Base-by-base conservation (phyloP, 78 protist genomes). In the Creolimax fragrantissima region DNA sequence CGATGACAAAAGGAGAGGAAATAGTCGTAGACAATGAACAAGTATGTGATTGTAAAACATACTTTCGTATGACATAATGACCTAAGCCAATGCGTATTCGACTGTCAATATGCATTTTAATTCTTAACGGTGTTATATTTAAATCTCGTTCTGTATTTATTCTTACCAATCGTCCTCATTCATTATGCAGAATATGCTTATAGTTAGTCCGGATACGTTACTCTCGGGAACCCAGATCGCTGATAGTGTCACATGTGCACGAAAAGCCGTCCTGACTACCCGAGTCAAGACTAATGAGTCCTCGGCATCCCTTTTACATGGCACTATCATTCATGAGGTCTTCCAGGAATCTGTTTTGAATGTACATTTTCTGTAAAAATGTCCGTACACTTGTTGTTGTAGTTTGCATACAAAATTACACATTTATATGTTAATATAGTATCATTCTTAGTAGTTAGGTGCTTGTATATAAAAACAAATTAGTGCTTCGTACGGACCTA, bases 181-280 rank as follows among this genome's bases (percentile, higher is more conserved):
- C 41, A 6, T 41, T 24, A 6, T 41, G 5, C 2, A 83, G 86
- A 83, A 83, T 89, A 2, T 43, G 39, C 84, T 89, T 11, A 41
- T 93, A 5, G 94, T 89, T 47, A 44, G 24, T 11, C 95, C 95
- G 2, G 91, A 93, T 45, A 2, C 2, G 3, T 81, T 93, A 42
- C 32, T 93, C n/a, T 45, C 95, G 3, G 83, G 58, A 84, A 90
- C 95, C 41, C 90, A 81, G 7, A 45, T 93, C n/a, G 92, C 91
- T 42, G 88, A 45, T 4, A 2, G 43, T 35, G 24, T 90, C 88
- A 1, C 2, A 2, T 93, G 95, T 47, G 3, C 2, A 3, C 95
- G 95, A 83, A 35, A 45, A 5, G 81, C 58, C 6, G 93, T 93
- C 84, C 93, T 93, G 43, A 6, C 35, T 37, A 92, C 85, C 43